Evolutionary conservation across 1,284 basidiomycete species (phyloP), one percentile per base, ranked within the genome.

Genomic region (Amylostereum chailletii): DNA sequence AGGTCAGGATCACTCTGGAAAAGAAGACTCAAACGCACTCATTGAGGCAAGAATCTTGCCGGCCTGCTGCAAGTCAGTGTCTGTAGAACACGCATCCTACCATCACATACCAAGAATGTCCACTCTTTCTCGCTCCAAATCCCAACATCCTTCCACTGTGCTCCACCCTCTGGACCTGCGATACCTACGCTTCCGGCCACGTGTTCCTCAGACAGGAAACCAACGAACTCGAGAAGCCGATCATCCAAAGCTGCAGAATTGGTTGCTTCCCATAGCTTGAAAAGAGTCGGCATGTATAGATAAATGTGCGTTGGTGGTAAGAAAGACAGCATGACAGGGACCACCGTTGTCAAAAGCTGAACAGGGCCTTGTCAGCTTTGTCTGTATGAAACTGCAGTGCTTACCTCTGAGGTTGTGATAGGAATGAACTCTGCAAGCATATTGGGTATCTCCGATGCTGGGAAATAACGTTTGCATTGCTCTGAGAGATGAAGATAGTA

Each of bases 121-220:
- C 92, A 99, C 65, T 99, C 85, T 37, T 79, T 71, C 51, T 92
- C 79, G 5, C 81, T 88, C 77, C 94, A 96, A 52, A 99, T 90
- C 27, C 90, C 92, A 26, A 94, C 76, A 54, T 92, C 86, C 61
- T 81, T 83, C 78, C 85, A 86, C 50, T 69, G 64, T 3, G 77
- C 74, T 34, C 74, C 73, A 47, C 75, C 76, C 56, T 79, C 75
- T 51, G 67, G 65, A 10, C 75, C 79, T 10, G 72, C 72, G 48
- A 71, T 70, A 27, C 79, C 77, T 40, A 65, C 62, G 32, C 70
- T 66, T 7, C 85, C 84, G 39, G 83, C 71, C 40, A 91, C 74
- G 61, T 94, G 87, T 60, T 87, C 82, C 60, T 90, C 83, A 0
- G 89, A 75, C 9, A 95, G 69, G 34, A 83, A 74, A 37, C 86